These are phyloP conservation scores for Coniochaeta hoffmannii DNA, from an alignment of 2,329 filamentous ascomycete genomes.

Conservation along the genomic window DNA sequence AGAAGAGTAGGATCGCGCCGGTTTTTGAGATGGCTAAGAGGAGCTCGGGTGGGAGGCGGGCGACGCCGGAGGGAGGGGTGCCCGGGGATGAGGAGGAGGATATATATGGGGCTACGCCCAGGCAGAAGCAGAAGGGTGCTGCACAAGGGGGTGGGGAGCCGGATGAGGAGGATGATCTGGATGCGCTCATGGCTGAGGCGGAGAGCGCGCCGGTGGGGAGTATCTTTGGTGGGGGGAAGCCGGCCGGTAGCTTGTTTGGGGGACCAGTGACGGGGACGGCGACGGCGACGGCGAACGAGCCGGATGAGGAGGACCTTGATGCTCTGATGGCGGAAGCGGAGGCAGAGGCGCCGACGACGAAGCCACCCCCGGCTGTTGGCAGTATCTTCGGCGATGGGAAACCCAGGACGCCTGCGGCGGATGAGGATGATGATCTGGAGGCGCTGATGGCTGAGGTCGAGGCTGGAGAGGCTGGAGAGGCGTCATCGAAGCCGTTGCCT, in stretches of 20 bases:
- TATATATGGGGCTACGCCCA: constrained; percentile 48
- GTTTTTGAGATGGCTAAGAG: constrained; percentile 26
- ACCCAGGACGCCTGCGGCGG: constrained; percentile 1
- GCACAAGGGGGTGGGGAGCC: constrained; percentile 17
- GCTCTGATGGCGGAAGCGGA: constrained; percentile 26
- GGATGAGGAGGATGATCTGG: constrained; percentile 40
- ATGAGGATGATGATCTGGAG: constrained; percentile 38
- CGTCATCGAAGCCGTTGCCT: neutral
- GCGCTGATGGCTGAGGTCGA: constrained; percentile 43
- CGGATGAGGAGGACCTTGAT: constrained; percentile 26
- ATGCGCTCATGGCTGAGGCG: constrained; percentile 45
- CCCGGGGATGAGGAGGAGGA: constrained; percentile 43
- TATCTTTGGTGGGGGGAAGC: constrained; percentile 11
- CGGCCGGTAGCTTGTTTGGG: neutral
- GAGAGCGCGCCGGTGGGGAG: constrained; percentile 17
- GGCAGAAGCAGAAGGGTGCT: constrained; percentile 5
- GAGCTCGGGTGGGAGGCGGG: constrained; percentile 8
- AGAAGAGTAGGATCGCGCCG: constrained; percentile 25
- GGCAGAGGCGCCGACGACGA: constrained; percentile 7
- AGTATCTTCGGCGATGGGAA: constrained; percentile 12
- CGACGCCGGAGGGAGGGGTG: constrained; percentile 24
- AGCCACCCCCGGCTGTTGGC: neutral
- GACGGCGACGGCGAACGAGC: constrained; percentile 7
- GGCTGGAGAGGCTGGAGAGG: constrained; percentile 12
- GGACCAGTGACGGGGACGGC: neutral